A percentile compares a stretch with the other conserved stretches of the same genome.
These are phyloP conservation scores for Plantago major DNA, from an alignment of 257 asterid species.

Conservation along the genomic window DNA sequence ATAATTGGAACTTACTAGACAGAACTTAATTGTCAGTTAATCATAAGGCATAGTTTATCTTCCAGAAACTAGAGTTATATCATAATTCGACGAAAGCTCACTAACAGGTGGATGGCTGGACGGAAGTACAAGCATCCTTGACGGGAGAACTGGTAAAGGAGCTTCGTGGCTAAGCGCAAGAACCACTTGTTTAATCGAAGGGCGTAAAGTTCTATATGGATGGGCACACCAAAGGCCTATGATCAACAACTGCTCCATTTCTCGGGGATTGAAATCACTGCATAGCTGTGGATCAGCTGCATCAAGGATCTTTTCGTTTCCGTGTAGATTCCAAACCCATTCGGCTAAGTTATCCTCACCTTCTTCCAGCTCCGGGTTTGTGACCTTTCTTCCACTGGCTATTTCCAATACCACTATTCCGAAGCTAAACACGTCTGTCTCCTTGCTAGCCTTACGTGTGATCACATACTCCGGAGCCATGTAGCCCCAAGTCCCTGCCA, in stretches of 20 bases:
- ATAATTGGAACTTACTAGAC: too few species aligned
- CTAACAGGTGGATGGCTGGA: too few species aligned
- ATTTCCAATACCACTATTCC: constrained; percentile 22
- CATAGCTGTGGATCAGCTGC: constrained; percentile 16
- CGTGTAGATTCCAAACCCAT: constrained; percentile 19
- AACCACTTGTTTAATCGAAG: constrained; percentile 23
- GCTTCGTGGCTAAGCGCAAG: constrained; percentile 15
- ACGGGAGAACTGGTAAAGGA: constrained; percentile 16
- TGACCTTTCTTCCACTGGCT: constrained; percentile 7
- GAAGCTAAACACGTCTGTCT: constrained; percentile 18
- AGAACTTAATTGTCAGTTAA: too few species aligned
- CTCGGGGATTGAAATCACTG: constrained; percentile 1
- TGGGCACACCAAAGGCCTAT: constrained; percentile 28
- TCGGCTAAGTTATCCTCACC: constrained; percentile 10
- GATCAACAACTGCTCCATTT: constrained; percentile 15
- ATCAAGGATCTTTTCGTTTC: constrained; percentile 8
- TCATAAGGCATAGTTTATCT: too few species aligned
- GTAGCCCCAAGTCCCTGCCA: constrained; percentile 31
- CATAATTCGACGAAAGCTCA: too few species aligned
- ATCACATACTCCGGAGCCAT: constrained; percentile 17
- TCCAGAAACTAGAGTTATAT: too few species aligned
- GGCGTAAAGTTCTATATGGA: constrained; percentile 15
- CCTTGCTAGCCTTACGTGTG: constrained; percentile 17
- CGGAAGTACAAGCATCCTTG: too few species aligned
- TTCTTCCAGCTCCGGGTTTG: not conserved